Evolutionary conservation across 108 stramenopile species (phyloP).

Genomic region (Cyclostephanos tholiformis): DNA sequence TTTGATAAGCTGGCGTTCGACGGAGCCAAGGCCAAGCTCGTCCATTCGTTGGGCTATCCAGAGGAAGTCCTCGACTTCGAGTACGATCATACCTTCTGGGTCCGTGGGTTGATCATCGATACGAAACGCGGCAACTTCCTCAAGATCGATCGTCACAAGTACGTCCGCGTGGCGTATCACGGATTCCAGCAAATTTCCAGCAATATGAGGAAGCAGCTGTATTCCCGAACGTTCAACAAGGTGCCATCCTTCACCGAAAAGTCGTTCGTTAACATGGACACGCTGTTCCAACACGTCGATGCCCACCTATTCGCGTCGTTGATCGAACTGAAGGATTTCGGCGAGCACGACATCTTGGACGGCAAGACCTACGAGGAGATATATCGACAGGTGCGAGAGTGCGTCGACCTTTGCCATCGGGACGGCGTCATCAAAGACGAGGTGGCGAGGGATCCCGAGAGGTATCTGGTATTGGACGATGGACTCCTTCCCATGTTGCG

Average conservation of each 20-base stretch:
- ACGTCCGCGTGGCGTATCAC: slow-evolving; percentile 94
- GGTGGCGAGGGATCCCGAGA: slow-evolving; percentile 80
- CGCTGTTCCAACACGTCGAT: slow-evolving; percentile 90
- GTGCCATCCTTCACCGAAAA: slow-evolving; percentile 87
- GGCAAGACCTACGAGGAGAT: slow-evolving; percentile 90
- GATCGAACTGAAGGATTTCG: slow-evolving; percentile 86
- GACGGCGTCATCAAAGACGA: slow-evolving; percentile 98
- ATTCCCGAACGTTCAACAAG: slow-evolving; percentile 80
- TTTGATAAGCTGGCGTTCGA: slow-evolving; percentile 95
- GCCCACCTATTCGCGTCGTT: slow-evolving; percentile 84
- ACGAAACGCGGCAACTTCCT: slow-evolving; percentile 93
- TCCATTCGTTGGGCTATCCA: slow-evolving; percentile 86
- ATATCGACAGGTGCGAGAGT: slow-evolving; percentile 83
- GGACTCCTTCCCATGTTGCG: slow-evolving; percentile 88
- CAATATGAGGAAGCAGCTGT: slow-evolving; percentile 74
- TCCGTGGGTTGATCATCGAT: slow-evolving; percentile 93
- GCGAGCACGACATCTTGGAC: slow-evolving; percentile 77
- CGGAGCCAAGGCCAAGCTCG: slow-evolving; percentile 93
- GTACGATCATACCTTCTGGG: slow-evolving; percentile 85
- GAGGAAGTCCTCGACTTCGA: slow-evolving; percentile 79
- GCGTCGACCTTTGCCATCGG: slow-evolving; percentile 95
- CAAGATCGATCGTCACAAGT: slow-evolving; percentile 96
- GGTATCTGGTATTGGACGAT: slow-evolving; percentile 89
- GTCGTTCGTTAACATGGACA: slow-evolving; percentile 93
- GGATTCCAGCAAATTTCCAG: slow-evolving; percentile 76